Evolutionary conservation across 78 protist genomes (phyloP).

Genomic region (Bodo saltans): DNA sequence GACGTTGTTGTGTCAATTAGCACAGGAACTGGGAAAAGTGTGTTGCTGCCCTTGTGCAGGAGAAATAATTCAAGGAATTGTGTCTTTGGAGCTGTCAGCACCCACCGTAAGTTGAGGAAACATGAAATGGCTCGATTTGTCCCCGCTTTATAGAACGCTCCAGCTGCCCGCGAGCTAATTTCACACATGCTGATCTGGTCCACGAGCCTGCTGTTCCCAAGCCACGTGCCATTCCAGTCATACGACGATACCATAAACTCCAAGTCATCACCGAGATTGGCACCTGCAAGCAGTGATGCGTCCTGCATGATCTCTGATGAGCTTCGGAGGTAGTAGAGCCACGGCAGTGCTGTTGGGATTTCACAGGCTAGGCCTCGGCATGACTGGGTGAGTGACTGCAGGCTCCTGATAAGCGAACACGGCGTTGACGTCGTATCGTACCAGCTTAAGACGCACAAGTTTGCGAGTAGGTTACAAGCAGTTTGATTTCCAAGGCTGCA

Average conservation of each 20-base stretch:
- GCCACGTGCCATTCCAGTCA: neutral
- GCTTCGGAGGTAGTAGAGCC: slow-evolving; percentile 14
- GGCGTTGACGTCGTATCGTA: neutral
- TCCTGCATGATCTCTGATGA: neutral
- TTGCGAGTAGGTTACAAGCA: neutral
- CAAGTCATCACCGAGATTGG: neutral
- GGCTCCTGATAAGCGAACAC: neutral
- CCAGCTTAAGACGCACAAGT: slow-evolving; percentile 19
- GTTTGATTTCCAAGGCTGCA: too few relatives aligned
- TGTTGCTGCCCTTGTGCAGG: neutral
- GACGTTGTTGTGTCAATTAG: neutral
- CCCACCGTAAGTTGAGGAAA: neutral
- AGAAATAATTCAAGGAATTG: neutral
- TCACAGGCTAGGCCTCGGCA: neutral
- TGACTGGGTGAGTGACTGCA: neutral
- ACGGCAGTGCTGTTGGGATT: neutral
- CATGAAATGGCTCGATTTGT: neutral
- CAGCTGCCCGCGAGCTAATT: neutral
- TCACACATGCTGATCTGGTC: slow-evolving; percentile 1
- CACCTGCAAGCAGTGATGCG: neutral
- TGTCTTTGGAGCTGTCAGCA: neutral
- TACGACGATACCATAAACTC: neutral
- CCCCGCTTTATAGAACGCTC: neutral
- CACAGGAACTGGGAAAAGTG: slow-evolving; percentile 7
- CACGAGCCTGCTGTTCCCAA: neutral